Evolutionary conservation across 768 basidiomycete species (phyloP).

Genomic region (Xerocomellus intermedius): DNA sequence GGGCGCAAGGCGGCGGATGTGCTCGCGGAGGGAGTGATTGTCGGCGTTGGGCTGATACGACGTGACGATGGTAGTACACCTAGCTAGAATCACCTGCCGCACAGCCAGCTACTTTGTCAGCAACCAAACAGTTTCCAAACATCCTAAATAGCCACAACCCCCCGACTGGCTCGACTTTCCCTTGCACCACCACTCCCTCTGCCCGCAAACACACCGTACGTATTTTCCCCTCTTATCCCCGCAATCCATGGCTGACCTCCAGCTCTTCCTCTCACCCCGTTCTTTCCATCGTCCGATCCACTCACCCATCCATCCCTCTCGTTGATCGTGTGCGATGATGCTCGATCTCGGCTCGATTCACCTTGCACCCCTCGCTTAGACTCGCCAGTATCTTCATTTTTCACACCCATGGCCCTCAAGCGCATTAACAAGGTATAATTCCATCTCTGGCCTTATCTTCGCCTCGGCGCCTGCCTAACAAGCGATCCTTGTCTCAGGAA

Average conservation of each 20-base stretch:
- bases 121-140: conserved; percentile 40
- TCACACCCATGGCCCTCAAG: conserved; percentile 82
- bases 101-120: conserved; percentile 29
- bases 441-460: not conserved
- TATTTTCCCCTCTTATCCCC: not conserved
- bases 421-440: conserved; percentile 94
- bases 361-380: conserved; percentile 12
- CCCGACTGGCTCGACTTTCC: conserved; percentile 17
- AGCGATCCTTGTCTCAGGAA: conserved; percentile 57
- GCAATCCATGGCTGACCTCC: not conserved
- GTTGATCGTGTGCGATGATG: conserved; percentile 40
- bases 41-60: conserved; percentile 73
- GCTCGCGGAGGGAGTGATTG: conserved; percentile 69
- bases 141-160: conserved; percentile 35
- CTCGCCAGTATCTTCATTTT: conserved; percentile 8
- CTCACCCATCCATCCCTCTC: conserved; percentile 5
- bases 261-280: not conserved
- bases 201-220: conserved; percentile 8
- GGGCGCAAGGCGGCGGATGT: conserved; percentile 71
- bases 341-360: conserved; percentile 31
- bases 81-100: not conserved
- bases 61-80: conserved; percentile 29
- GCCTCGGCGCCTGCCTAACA: conserved; percentile 13
- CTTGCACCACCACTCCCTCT: conserved; percentile 28
- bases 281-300: not conserved